Percentiles rank a stretch among this genome's conserved stretches.
Conservation (phyloP, 2,329 filamentous ascomycete genomes). For the Microsporum canis region DNA sequence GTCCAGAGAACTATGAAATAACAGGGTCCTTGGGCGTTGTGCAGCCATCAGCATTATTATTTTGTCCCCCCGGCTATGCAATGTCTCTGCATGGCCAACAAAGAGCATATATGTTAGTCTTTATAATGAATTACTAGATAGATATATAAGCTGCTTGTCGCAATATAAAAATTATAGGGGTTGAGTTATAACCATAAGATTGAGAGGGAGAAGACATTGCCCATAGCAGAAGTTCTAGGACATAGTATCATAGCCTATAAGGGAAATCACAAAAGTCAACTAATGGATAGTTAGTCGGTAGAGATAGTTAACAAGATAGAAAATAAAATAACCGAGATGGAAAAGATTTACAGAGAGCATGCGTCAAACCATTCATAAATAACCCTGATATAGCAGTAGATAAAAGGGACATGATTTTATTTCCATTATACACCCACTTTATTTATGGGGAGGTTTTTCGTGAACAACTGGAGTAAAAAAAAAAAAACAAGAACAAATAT, state of each 20-base stretch:
- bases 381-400: background rate
- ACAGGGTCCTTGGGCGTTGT: background rate
- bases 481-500: background rate
- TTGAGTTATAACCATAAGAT: background rate
- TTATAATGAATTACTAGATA: background rate
- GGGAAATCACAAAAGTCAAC: too few relatives aligned
- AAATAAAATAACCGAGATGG: background rate
- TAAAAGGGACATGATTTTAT: background rate
- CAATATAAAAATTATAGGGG: background rate
- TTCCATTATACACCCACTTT: conserved; percentile 1
- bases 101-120: background rate
- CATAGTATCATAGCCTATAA: too few relatives aligned
- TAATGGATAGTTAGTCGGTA: too few relatives aligned
- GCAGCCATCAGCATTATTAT: background rate
- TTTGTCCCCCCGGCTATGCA: background rate
- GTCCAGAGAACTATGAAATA: background rate
- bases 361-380: background rate
- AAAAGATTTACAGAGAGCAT: background rate
- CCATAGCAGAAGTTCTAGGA: too few relatives aligned
- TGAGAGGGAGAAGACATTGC: too few relatives aligned
- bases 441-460: background rate
- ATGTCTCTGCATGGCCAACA: background rate
- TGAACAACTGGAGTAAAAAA: background rate
- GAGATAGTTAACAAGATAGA: background rate
- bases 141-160: background rate